Conservation (phyloP, 2,329 filamentous ascomycete species). For the Onygenales sp. region DNA sequence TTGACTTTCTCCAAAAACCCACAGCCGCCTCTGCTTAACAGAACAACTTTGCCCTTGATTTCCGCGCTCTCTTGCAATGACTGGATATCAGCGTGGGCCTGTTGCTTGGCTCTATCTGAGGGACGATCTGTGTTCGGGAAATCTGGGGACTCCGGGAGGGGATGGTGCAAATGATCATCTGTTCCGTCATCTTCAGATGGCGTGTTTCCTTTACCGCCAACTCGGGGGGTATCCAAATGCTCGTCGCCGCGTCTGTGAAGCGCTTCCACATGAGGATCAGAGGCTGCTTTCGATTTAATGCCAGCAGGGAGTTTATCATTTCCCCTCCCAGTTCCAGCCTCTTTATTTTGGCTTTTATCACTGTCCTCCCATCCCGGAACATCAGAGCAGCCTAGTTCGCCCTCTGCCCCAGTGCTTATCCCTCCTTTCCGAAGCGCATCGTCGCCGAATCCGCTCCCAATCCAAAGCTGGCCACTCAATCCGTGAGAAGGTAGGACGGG, state of each 20-base stretch:
- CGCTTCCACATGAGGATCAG: background rate
- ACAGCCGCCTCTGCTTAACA: conserved; percentile 86
- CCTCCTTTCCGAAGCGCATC: conserved; percentile 56
- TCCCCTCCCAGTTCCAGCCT: background rate
- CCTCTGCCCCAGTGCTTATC: conserved; percentile 49
- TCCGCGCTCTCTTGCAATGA: conserved; percentile 85
- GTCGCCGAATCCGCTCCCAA: conserved; percentile 83
- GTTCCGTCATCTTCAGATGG: conserved; percentile 59
- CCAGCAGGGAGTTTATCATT: background rate
- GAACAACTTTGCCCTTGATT: conserved; percentile 83
- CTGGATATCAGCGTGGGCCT: conserved; percentile 77
- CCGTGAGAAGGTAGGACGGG: conserved; percentile 65
- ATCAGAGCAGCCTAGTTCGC: conserved; percentile 91
- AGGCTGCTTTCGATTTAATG: background rate
- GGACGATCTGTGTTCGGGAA: conserved; percentile 5
- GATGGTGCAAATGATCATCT: conserved; percentile 70
- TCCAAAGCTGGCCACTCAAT: conserved; percentile 83
- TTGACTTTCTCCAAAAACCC: conserved; percentile 95
- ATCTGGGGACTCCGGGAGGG: conserved; percentile 35
- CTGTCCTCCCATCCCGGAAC: conserved; percentile 75
- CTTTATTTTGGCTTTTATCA: conserved; percentile 22
- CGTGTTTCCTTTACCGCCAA: background rate
- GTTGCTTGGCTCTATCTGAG: conserved; percentile 20
- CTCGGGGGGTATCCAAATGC: background rate
- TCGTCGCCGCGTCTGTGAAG: background rate